Conservation (phyloP, 1,284 basidiomycete species). For the Heterobasidion irregulare region DNA sequence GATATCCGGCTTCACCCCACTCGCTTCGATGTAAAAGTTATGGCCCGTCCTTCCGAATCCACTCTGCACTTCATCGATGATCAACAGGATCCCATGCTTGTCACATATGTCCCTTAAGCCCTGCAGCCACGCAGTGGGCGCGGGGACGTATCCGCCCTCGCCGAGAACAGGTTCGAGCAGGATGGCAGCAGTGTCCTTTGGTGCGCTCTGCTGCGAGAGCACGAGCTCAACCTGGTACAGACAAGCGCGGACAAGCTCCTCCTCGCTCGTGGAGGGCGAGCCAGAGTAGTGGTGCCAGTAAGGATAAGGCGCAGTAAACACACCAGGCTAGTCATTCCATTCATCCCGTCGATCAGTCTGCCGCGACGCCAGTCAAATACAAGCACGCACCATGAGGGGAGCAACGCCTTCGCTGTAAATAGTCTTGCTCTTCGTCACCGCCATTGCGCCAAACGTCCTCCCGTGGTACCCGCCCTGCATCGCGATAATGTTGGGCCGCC, state of each 20-base stretch:
- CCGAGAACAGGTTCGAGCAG: constrained; percentile 90
- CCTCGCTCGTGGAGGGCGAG: constrained; percentile 50
- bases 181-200: constrained; percentile 86
- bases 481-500: constrained; percentile 80
- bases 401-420: constrained; percentile 75
- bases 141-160: constrained; percentile 92
- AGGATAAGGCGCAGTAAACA: constrained; percentile 79
- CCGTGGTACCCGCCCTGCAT: constrained; percentile 91
- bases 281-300: constrained; percentile 88
- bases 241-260: constrained; percentile 60
- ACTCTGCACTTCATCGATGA: constrained; percentile 85
- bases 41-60: constrained; percentile 90
- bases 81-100: constrained; percentile 74
- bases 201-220: constrained; percentile 78
- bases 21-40: constrained; percentile 75
- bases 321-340: constrained; percentile 56
- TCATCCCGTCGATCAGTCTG: neutral
- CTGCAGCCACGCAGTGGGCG: constrained; percentile 73
- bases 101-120: constrained; percentile 84
- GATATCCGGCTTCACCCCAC: constrained; percentile 81
- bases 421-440: constrained; percentile 86
- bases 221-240: constrained; percentile 82
- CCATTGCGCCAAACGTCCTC: constrained; percentile 83
- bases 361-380: neutral
- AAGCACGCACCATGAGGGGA: constrained; percentile 67